Conservation (phyloP, 2,329 filamentous ascomycete species). For the Pestalotiopsis sp. region DNA sequence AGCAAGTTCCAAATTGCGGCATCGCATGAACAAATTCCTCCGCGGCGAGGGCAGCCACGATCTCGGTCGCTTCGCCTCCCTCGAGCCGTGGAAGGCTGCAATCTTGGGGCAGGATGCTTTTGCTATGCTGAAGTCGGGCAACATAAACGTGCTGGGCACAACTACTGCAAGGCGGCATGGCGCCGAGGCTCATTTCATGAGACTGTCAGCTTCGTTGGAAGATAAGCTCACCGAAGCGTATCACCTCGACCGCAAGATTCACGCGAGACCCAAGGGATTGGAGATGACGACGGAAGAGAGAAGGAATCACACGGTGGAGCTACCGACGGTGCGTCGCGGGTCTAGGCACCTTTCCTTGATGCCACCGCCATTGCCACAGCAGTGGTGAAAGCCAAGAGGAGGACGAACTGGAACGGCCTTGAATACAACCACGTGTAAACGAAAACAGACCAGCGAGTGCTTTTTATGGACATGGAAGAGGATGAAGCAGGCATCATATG, state of each 20-base stretch:
- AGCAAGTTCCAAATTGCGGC: slow-evolving; percentile 21
- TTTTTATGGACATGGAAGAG: background rate
- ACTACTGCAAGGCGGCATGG: slow-evolving; percentile 19
- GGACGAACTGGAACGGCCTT: background rate
- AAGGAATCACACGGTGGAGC: slow-evolving; percentile 22
- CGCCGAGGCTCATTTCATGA: slow-evolving; percentile 11
- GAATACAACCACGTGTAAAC: background rate
- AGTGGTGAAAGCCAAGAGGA: background rate
- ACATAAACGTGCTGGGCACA: background rate
- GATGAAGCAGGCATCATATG: background rate
- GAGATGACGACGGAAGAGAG: slow-evolving; percentile 16
- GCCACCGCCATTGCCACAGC: background rate
- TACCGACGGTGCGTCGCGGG: slow-evolving; percentile 18
- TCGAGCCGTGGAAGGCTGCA: slow-evolving; percentile 26
- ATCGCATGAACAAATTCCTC: slow-evolving; percentile 20
- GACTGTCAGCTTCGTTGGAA: slow-evolving; percentile 15
- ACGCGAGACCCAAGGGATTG: slow-evolving; percentile 19
- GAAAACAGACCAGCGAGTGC: background rate
- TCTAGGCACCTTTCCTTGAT: background rate
- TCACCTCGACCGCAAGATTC: slow-evolving; percentile 24
- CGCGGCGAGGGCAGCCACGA: background rate
- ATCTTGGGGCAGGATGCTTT: slow-evolving; percentile 27
- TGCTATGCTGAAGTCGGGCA: slow-evolving; percentile 11
- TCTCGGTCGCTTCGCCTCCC: slow-evolving; percentile 13
- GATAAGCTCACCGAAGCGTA: slow-evolving; percentile 27